Percentiles rank a stretch among this genome's conserved stretches.
These are phyloP conservation scores for Inga leiocalycina DNA, from an alignment of 306 rosid genomes.

Conservation along the genomic window DNA sequence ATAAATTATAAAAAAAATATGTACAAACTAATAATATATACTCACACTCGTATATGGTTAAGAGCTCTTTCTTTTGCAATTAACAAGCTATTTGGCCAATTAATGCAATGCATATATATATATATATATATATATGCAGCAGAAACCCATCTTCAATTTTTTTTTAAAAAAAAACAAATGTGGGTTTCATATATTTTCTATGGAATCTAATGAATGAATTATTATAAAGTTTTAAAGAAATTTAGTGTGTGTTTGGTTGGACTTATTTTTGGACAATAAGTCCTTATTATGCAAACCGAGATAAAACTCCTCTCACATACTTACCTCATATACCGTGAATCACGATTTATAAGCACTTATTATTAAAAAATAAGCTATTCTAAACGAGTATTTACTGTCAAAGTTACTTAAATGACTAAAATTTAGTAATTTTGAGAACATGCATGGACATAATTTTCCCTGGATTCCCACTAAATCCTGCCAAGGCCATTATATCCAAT, in stretches of 20 bases:
- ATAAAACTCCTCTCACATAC: too few relatives aligned
- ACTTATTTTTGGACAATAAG: too few relatives aligned
- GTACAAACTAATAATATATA: neutral
- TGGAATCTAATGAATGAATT: neutral
- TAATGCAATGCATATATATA: neutral
- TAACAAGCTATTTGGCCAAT: neutral
- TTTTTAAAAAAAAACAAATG: neutral
- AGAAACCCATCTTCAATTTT: constrained; percentile 35
- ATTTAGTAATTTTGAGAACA: neutral
- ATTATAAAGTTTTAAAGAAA: neutral
- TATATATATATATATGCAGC: constrained; percentile 28
- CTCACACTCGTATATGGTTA: neutral
- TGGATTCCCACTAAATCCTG: constrained; percentile 64
- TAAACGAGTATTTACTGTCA: neutral
- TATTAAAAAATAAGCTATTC: too few relatives aligned
- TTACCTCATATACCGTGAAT: too few relatives aligned
- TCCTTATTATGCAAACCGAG: too few relatives aligned
- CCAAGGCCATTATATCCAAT: constrained; percentile 55
- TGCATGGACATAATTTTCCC: neutral
- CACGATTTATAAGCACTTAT: too few relatives aligned
- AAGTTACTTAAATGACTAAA: neutral
- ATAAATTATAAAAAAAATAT: neutral
- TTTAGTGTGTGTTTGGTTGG: neutral
- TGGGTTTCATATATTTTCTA: neutral
- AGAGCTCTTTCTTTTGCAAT: neutral